Conservation (phyloP, 345 rosid genomes). For the Geranium rotundifolium region DNA sequence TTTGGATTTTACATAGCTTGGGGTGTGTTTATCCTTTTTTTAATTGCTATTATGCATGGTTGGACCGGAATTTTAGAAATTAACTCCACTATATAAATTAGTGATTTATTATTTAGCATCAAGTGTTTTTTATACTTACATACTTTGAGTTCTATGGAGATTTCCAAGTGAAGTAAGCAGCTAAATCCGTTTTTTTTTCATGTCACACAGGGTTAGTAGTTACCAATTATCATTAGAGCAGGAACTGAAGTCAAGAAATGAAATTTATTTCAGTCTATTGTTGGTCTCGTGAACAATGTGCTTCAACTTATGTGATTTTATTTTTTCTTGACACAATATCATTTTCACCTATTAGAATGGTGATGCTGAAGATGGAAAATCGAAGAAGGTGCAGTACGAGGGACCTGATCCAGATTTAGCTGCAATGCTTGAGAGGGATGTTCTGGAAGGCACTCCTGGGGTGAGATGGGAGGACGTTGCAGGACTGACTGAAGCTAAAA, state of each 20-base stretch:
- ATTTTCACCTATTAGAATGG: conserved; percentile 47
- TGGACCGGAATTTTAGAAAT: too few relatives aligned
- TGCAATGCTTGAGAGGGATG: conserved; percentile 98
- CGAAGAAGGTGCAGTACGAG: conserved; percentile 73
- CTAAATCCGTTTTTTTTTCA: not conserved
- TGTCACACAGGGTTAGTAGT: not conserved
- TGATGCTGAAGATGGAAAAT: conserved; percentile 88
- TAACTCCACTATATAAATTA: too few relatives aligned
- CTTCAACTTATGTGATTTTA: not conserved
- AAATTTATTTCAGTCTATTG: not conserved
- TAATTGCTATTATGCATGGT: too few relatives aligned
- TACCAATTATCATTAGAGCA: not conserved
- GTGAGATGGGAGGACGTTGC: conserved; percentile 99
- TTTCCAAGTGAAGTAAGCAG: not conserved
- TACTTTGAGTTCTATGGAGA: not conserved
- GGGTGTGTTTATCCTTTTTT: too few relatives aligned
- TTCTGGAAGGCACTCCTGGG: conserved; percentile 91
- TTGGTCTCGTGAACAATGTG: not conserved
- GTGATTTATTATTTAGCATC: too few relatives aligned
- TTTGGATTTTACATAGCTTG: too few relatives aligned
- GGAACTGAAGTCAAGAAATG: not conserved
- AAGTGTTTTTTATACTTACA: not conserved
- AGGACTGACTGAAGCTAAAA: conserved; percentile 94
- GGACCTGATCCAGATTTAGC: conserved; percentile 98
- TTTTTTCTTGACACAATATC: conserved; percentile 4